Conservation (phyloP, 495 filamentous ascomycete genomes). For the Aspergillus baeticus region DNA sequence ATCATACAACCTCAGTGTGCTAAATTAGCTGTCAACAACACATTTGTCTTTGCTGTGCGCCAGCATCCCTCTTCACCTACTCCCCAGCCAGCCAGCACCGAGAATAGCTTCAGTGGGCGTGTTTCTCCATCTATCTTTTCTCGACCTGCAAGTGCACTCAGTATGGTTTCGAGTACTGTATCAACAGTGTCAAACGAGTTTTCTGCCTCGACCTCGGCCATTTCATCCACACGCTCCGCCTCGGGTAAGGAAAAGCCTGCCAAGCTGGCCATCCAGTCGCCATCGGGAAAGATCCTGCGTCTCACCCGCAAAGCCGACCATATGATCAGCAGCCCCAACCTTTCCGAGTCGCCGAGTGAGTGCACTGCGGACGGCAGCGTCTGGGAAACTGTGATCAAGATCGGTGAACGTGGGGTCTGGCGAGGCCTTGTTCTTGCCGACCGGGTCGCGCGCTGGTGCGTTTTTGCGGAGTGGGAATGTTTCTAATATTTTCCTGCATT, state of each 20-base stretch:
- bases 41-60: slow-evolving; percentile 93
- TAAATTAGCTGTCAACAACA: slow-evolving; percentile 86
- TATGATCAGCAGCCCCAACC: slow-evolving; percentile 47
- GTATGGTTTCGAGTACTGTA: slow-evolving; percentile 60
- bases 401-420: slow-evolving; percentile 88
- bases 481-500: slow-evolving; percentile 28
- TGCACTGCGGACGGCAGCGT: slow-evolving; percentile 71
- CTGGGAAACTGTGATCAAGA: slow-evolving; percentile 99
- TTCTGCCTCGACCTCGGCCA: slow-evolving; percentile 46
- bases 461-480: slow-evolving; percentile 94
- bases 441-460: slow-evolving; percentile 94
- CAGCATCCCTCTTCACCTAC: slow-evolving; percentile 76
- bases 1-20: slow-evolving; percentile 92
- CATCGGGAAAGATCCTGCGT: slow-evolving; percentile 90
- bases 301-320: slow-evolving; percentile 86
- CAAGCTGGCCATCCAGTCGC: slow-evolving; percentile 92
- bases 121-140: slow-evolving; percentile 68
- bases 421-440: slow-evolving; percentile 92
- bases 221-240: slow-evolving; percentile 53
- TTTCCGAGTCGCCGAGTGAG: slow-evolving; percentile 44
- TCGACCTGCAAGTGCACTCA: slow-evolving; percentile 78
- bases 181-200: slow-evolving; percentile 45
- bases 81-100: slow-evolving; percentile 47
- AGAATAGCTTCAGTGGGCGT: slow-evolving; percentile 40
- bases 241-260: slow-evolving; percentile 75